These are phyloP conservation scores for Collybia sordida DNA, from an alignment of 768 basidiomycete genomes.

Conservation along the genomic window DNA sequence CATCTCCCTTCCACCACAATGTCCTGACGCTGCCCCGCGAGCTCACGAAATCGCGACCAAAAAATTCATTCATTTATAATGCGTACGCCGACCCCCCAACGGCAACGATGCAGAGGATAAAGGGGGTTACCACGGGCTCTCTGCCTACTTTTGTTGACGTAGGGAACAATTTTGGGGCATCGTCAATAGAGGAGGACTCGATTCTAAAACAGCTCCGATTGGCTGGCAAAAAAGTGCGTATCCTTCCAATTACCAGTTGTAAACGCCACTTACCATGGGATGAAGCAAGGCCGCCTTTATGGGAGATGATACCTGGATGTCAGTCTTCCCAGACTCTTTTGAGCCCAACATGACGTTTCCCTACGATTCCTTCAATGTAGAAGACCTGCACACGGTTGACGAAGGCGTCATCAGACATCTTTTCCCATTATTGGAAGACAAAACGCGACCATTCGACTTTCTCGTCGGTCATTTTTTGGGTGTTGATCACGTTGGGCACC, in stretches of 20 bases:
- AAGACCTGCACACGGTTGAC: conserved; percentile 96
- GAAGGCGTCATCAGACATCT: conserved; percentile 84
- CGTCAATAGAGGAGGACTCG: conserved; percentile 86
- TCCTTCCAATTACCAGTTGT: neutral
- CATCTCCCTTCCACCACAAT: conserved; percentile 76
- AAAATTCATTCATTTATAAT: conserved; percentile 84
- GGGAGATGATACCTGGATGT: conserved; percentile 98
- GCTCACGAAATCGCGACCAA: conserved; percentile 62
- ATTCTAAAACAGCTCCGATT: conserved; percentile 69
- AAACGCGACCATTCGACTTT: conserved; percentile 71
- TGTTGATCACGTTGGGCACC: conserved; percentile 95
- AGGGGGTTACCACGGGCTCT: conserved; percentile 92
- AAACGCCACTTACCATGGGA: conserved; percentile 1
- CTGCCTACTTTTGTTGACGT: conserved; percentile 94
- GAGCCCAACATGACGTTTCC: conserved; percentile 72
- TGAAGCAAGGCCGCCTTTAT: conserved; percentile 73
- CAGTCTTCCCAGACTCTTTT: conserved; percentile 80
- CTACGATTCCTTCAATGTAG: conserved; percentile 97
- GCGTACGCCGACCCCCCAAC: conserved; percentile 94
- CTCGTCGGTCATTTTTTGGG: conserved; percentile 93
- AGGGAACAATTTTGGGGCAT: conserved; percentile 90
- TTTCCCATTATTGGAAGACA: conserved; percentile 69
- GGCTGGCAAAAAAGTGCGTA: conserved; percentile 59
- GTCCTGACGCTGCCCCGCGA: conserved; percentile 77
- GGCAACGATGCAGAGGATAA: conserved; percentile 90